These are phyloP conservation scores for Elymus sibiricus DNA, from an alignment of 176 grass and related monocot species.

Conservation along the genomic window DNA sequence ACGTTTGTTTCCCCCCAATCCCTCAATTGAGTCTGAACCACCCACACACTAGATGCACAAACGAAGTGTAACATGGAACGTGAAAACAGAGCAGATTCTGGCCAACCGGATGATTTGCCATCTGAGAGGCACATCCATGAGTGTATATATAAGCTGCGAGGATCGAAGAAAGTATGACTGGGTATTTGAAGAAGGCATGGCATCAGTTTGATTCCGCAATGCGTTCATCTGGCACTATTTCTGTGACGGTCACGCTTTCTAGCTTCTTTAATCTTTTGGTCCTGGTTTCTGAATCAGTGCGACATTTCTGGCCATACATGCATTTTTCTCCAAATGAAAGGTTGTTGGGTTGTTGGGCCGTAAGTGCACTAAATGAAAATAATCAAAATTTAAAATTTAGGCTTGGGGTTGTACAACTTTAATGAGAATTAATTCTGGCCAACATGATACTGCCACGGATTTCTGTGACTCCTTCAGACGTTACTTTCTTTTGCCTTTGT, in stretches of 20 bases:
- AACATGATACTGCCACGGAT: background rate
- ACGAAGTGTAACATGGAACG: background rate
- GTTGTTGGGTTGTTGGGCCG: no score
- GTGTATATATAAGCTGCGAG: background rate
- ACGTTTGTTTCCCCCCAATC: background rate
- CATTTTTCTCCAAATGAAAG: no score
- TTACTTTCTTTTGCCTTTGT: background rate
- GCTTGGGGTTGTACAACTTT: background rate
- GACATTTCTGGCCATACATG: no score
- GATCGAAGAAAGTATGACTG: background rate
- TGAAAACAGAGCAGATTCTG: background rate
- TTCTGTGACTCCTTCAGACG: background rate
- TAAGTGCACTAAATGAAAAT: no score
- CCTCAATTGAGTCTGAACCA: background rate
- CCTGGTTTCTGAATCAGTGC: no score
- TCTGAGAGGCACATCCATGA: background rate
- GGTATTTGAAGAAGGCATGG: background rate
- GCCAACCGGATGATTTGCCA: background rate
- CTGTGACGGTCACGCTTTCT: background rate
- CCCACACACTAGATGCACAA: background rate
- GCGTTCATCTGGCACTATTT: background rate
- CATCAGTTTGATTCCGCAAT: background rate
- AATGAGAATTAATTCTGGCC: background rate
- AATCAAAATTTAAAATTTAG: no score
- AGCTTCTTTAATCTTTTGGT: background rate